Evolutionary conservation across 1,139 yeast species (phyloP).

Genomic region (Candida sp.): DNA sequence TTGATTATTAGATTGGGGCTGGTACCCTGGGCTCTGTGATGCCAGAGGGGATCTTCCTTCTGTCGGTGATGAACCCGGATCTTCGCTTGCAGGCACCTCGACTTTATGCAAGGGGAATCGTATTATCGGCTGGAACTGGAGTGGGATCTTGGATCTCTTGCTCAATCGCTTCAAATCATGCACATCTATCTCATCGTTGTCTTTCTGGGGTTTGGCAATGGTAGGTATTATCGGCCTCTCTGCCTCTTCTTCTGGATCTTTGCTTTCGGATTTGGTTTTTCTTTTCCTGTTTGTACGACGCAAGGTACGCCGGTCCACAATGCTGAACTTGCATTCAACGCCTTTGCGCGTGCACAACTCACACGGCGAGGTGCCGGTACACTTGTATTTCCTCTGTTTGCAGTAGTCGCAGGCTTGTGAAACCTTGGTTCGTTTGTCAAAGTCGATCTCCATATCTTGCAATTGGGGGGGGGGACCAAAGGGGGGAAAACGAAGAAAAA

Average conservation of each 20-base stretch:
- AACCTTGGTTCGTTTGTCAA: conserved; percentile 29
- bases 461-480: background rate
- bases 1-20: background rate
- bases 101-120: conserved; percentile 14
- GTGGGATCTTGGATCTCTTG: conserved; percentile 10
- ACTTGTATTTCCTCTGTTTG: conserved; percentile 39
- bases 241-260: background rate
- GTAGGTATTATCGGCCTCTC: background rate
- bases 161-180: conserved; percentile 11
- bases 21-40: background rate
- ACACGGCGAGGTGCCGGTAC: conserved; percentile 32
- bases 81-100: background rate
- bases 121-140: conserved; percentile 14
- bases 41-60: background rate
- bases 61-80: background rate
- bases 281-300: conserved; percentile 16
- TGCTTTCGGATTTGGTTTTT: conserved; percentile 1
- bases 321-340: conserved; percentile 26
- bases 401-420: conserved; percentile 45
- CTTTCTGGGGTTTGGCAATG: conserved; percentile 2
- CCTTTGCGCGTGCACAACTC: conserved; percentile 27
- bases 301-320: conserved; percentile 23
- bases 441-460: conserved; percentile 6
- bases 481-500: background rate
- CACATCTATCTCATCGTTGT: conserved; percentile 12